Evolutionary conservation across 2,329 filamentous ascomycete species (phyloP).

Genomic region (Sporothrix inflata): DNA sequence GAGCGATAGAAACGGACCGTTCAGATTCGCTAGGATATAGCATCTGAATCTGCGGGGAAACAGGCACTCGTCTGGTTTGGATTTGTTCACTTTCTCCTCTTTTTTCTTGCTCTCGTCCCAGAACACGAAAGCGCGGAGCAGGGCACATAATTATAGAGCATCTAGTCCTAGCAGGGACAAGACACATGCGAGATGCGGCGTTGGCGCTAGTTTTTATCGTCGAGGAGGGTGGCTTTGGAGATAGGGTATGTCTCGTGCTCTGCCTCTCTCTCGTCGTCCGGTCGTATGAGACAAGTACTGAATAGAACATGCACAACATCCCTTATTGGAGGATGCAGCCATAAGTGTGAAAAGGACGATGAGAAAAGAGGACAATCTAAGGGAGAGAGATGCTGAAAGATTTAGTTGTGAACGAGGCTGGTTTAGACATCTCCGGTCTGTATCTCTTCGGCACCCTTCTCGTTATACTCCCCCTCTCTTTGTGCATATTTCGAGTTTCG

Average conservation of each 20-base stretch:
- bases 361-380: background rate
- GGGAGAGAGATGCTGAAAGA: background rate
- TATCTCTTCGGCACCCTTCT: background rate
- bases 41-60: background rate
- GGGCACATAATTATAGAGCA: slow-evolving; percentile 13
- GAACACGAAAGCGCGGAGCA: background rate
- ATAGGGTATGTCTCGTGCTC: slow-evolving; percentile 4
- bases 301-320: background rate
- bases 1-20: background rate
- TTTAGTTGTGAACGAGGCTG: background rate
- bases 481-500: background rate
- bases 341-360: background rate
- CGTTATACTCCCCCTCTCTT: background rate
- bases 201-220: background rate
- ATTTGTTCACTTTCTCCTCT: background rate
- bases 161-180: slow-evolving; percentile 2
- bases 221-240: background rate
- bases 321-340: background rate
- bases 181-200: background rate
- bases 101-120: background rate
- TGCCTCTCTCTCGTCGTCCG: background rate
- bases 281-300: background rate
- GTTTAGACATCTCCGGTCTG: background rate
- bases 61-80: background rate
- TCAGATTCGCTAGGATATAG: background rate